Base-by-base conservation (phyloP, 2,329 filamentous ascomycete genomes). In the Penicillium sp. region DNA sequence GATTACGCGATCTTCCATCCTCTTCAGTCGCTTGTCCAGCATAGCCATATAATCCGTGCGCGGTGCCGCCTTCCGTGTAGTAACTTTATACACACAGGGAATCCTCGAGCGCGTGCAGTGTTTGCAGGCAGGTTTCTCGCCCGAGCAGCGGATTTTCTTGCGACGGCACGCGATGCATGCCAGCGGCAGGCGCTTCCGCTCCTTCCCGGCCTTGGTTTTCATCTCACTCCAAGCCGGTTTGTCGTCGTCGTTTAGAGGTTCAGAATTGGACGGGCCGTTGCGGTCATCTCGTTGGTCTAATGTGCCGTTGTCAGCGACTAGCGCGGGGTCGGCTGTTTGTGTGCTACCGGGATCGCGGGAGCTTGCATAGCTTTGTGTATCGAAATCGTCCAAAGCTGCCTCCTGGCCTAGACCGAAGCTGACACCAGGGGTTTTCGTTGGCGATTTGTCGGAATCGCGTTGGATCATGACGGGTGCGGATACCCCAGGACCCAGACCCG, bases 41-140 rank as follows among this genome's bases (percentile, higher is more conserved):
- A 97, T 97, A 40, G 92, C 91, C 94, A 97, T 97, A 74, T 97
- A 97, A 74, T 97, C 94, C 17, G 94, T 97, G 50, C 94, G 84
- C 3, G 94, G 94, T 4, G 92, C 91, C 1, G 93, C 91, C 73
- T 97, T 97, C 57, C 94, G 84, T 4, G 92, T 91, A 0, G 92
- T 97, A 57, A 96, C 91, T 70, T 97, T 97, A 81, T 97, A 99
- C 5, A 97, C 92, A 71, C 94, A 99, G 1, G 93, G 93, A 64
- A 96, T 95, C 41, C 93, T 85, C 49, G 93, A 96, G 54, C 92
- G 85, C 56, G 95, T 81, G 70, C 94, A 97, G 75, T 97, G 94
- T 74, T 96, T 97, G 80, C 94, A 99, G 0, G 92, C 90, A 3
- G 94, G 94, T 74, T 97, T 97, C 78, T 97, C 94, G 56, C 94